Percentiles rank a stretch among this genome's conserved stretches.
Evolutionary conservation across 2,329 filamentous ascomycete genomes (phyloP).

Genomic region (Phyllosticta capitalensis): DNA sequence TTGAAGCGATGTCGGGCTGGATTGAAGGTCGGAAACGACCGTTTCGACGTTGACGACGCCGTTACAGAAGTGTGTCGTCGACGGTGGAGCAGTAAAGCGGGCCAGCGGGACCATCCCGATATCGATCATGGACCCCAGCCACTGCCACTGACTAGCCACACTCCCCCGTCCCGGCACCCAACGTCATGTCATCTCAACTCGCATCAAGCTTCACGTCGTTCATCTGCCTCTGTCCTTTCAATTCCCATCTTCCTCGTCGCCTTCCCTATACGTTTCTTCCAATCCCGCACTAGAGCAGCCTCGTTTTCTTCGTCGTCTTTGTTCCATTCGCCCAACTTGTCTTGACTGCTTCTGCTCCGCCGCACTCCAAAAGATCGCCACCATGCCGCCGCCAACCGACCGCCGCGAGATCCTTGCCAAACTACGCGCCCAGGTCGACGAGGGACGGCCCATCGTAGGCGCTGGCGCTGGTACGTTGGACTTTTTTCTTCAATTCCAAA

Average conservation of each 20-base stretch:
- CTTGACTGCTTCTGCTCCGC: neutral
- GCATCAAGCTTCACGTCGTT: neutral
- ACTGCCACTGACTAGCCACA: no score
- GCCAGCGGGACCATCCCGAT: no score
- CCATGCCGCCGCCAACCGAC: slow-evolving; percentile 49
- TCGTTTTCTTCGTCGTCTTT: neutral
- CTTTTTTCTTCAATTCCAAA: no score
- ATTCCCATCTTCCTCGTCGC: neutral
- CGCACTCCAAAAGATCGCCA: neutral
- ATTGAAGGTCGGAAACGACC: no score
- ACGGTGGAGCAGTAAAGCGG: no score
- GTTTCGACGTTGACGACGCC: no score
- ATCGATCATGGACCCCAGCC: no score
- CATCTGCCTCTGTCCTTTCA: neutral
- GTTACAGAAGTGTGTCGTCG: no score
- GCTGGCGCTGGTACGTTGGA: slow-evolving; percentile 47
- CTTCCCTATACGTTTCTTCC: neutral
- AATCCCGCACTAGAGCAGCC: neutral
- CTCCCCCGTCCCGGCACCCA: neutral
- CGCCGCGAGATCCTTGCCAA: slow-evolving; percentile 46
- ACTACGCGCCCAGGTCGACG: slow-evolving; percentile 45
- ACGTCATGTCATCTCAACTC: neutral
- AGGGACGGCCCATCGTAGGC: slow-evolving; percentile 54
- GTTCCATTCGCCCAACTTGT: neutral
- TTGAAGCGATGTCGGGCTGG: no score